Evolutionary conservation across 441 rosid species (phyloP), one percentile per base, ranked within the genome.

Genomic region (Raphanus hybrid): DNA sequence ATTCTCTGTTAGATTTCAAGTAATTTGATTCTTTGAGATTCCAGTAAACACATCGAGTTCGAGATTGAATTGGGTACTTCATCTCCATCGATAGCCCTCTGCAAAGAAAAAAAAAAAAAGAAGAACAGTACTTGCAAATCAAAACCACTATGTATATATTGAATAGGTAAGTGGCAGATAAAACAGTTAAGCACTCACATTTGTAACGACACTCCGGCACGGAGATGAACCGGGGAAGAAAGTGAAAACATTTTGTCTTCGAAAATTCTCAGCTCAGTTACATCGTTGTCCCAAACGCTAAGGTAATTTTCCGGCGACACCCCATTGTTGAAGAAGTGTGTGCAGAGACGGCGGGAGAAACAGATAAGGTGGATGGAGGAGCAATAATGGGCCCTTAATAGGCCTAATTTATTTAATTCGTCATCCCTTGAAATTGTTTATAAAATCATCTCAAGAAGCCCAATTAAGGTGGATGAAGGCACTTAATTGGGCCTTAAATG

Each of bases 1-100:
- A n/a, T n/a, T n/a, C n/a, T n/a, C n/a, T n/a, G n/a, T n/a, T n/a
- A n/a, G n/a, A n/a, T n/a, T n/a, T n/a, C n/a, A n/a, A n/a, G n/a
- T n/a, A n/a, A n/a, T n/a, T n/a, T n/a, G n/a, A n/a, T n/a, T n/a
- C n/a, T n/a, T n/a, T n/a, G n/a, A n/a, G n/a, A n/a, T n/a, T n/a
- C n/a, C n/a, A n/a, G n/a, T n/a, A n/a, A n/a, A n/a, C n/a, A n/a
- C n/a, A n/a, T n/a, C n/a, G n/a, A n/a, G n/a, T n/a, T n/a, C n/a
- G n/a, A n/a, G n/a, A n/a, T n/a, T n/a, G n/a, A n/a, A n/a, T n/a
- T n/a, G n/a, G n/a, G n/a, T n/a, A n/a, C 4, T 27, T 78, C 73
- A 73, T 67, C 74, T 78, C 81, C 81, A 78, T 60, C 0, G 69
- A 12, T 16, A 71, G 0, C 0, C 76, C 11, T 71, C 81, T 77